Evolutionary conservation across 2,329 filamentous ascomycete genomes (phyloP).

Genomic region (Xylaria sp.): DNA sequence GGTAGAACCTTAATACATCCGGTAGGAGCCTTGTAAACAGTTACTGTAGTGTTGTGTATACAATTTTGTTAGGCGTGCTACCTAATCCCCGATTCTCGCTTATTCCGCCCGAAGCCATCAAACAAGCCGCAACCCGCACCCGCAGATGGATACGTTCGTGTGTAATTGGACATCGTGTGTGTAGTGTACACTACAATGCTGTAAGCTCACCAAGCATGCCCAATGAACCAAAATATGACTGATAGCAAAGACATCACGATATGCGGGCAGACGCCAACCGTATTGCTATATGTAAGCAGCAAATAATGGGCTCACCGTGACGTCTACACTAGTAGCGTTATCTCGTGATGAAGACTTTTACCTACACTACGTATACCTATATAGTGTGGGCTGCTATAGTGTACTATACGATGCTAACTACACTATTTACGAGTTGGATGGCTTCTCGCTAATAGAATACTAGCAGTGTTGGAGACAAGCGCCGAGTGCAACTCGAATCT

Average conservation of each 20-base stretch:
- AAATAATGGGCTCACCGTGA: constrained; percentile 2
- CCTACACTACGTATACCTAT: neutral
- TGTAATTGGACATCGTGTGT: neutral
- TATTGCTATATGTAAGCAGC: no score
- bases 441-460: constrained; percentile 12
- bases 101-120: constrained; percentile 10
- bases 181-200: constrained; percentile 7
- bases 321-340: neutral
- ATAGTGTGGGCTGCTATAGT: neutral
- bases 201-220: neutral
- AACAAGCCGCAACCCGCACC: constrained; percentile 34
- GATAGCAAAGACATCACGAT: neutral
- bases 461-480: constrained; percentile 7
- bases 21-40: constrained; percentile 8
- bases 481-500: neutral
- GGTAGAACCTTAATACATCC: constrained; percentile 8
- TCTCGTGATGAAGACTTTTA: neutral
- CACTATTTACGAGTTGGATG: constrained; percentile 1
- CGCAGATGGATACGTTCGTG: constrained; percentile 4
- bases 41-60: neutral
- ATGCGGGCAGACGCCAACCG: neutral
- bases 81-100: constrained; percentile 1
- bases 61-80: neutral
- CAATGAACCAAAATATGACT: neutral
- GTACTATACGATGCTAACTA: neutral